A percentile compares a stretch with the other conserved stretches of the same genome.
These are phyloP conservation scores for Microbotryum scabiosae DNA, from an alignment of 1,284 basidiomycete species.

Conservation along the genomic window DNA sequence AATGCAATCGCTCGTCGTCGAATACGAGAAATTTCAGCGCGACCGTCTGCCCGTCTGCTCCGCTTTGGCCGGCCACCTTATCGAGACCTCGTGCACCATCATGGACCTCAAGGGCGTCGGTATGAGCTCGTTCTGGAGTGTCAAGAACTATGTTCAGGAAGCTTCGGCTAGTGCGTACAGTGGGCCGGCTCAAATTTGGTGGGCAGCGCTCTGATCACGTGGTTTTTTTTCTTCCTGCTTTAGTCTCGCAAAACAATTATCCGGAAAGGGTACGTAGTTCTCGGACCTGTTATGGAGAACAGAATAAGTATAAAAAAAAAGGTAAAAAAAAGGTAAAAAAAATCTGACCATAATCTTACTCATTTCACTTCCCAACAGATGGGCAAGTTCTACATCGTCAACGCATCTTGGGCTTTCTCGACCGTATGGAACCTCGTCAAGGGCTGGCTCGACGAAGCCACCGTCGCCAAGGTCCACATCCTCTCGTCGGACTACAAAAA, in stretches of 20 bases:
- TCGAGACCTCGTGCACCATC: slow-evolving; percentile 98
- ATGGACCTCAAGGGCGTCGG: slow-evolving; percentile 82
- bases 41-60: slow-evolving; percentile 78
- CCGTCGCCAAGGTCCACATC: slow-evolving; percentile 85
- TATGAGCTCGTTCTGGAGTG: slow-evolving; percentile 75
- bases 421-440: slow-evolving; percentile 85
- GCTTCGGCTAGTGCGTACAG: slow-evolving; percentile 61
- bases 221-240: background rate
- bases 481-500: slow-evolving; percentile 56
- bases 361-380: slow-evolving; percentile 29
- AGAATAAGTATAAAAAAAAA: too few species aligned
- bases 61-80: slow-evolving; percentile 62
- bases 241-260: slow-evolving; percentile 36
- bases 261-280: slow-evolving; percentile 30
- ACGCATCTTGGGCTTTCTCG: slow-evolving; percentile 77
- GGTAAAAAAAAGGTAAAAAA: too few species aligned
- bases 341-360: background rate
- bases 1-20: slow-evolving; percentile 77
- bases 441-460: slow-evolving; percentile 90
- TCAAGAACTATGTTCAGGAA: slow-evolving; percentile 80
- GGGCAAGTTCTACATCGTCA: slow-evolving; percentile 42
- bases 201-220: background rate
- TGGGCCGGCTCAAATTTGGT: too few species aligned
- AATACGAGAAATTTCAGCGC: slow-evolving; percentile 84
- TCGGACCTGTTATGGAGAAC: background rate